Evolutionary conservation across 805 yeast genomes (phyloP), one percentile per base, ranked within the genome.

Genomic region (Metschnikowia koreensis): DNA sequence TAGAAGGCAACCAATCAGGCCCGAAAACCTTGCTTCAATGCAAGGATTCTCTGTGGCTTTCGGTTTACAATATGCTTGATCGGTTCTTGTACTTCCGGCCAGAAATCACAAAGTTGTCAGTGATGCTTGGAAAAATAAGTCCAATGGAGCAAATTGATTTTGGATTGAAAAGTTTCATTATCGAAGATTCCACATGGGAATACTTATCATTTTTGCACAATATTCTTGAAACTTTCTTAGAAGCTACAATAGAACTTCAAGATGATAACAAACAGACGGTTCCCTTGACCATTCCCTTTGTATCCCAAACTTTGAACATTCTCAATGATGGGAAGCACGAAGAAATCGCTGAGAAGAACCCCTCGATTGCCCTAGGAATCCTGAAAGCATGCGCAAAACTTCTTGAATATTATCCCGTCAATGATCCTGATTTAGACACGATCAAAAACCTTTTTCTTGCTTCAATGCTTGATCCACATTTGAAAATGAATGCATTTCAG

Each of bases 11-110:
- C 2, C 5, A 38, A 38, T 28, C 7, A 15, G 12, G 6, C 28
- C 48, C 48, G 2, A 16, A 28, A 26, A 29, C 8, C n/a, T 16
- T 38, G 11, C 38, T 38, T 38, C 27, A 16, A 38, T 16, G 27
- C 43, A 45, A 38, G 37, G 43, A 27, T 13, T 38, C 38, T 38
- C 38, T 26, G n/a, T 45, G 48, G 48, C 22, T 37, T 16, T 38
- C 48, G n/a, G 28, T 38, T 7, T 28, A 38, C 26, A 28, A 15
- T 22, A 45, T 45, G 48, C 41, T 45, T 27, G 38, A 38, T 12
- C 12, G 48, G 16, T 37, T 37, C 28, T 16, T 45, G 2, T 15
- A 13, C 12, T 45, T 45, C 28, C 37, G 48, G 11, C 42, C 42
- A 45, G 43, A 45, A 38, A 38, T 45, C 42, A 38, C 3, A 29